Conservation (phyloP, 23 red algal species). For the Gracilaria gracilis region DNA sequence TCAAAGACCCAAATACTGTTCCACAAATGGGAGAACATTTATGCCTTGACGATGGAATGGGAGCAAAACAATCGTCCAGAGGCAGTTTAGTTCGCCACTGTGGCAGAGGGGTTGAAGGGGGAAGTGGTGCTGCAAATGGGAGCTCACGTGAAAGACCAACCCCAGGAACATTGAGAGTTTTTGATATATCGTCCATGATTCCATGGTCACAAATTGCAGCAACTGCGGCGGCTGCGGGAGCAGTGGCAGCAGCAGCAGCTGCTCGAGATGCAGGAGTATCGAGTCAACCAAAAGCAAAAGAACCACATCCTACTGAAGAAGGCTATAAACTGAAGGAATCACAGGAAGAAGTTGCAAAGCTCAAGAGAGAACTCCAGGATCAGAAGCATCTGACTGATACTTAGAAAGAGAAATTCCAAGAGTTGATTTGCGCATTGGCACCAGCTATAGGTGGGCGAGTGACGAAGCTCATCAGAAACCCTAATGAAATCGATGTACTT, state of each 20-base stretch:
- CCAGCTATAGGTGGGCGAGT: not conserved
- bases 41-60: not conserved
- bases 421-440: conserved; percentile 25
- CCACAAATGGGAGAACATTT: not conserved
- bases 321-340: not conserved
- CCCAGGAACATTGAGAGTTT: not conserved
- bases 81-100: not conserved
- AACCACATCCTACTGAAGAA: not conserved
- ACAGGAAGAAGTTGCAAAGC: not conserved
- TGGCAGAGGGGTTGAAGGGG: not conserved
- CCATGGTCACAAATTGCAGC: conserved; percentile 49
- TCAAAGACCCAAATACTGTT: not conserved
- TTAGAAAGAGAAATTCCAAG: conserved; percentile 27
- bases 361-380: not conserved
- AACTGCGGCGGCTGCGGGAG: conserved; percentile 43
- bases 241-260: conserved; percentile 27
- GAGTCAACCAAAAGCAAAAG: not conserved
- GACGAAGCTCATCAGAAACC: conserved; percentile 10
- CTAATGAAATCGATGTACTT: not conserved
- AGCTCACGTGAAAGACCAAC: not conserved
- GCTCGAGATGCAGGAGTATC: not conserved
- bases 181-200: not conserved
- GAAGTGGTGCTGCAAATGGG: not conserved
- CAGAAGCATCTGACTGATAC: not conserved
- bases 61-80: not conserved